Conservation (phyloP, 257 asterid genomes). For the Solanum clarkiae region DNA sequence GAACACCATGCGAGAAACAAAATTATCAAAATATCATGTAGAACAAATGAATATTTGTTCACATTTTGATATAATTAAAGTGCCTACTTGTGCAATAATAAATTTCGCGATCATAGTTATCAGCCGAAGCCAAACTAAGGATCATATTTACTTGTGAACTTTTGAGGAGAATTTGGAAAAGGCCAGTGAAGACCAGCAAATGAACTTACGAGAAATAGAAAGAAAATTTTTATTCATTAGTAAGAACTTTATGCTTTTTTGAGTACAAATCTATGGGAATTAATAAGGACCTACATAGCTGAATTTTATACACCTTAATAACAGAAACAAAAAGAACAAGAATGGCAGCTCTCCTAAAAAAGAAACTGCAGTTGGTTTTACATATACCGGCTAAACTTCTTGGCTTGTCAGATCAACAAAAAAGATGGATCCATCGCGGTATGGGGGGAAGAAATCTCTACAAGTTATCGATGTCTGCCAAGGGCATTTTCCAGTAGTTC, state of each 20-base stretch:
- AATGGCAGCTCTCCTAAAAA: background rate
- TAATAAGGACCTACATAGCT: background rate
- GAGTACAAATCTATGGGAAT: background rate
- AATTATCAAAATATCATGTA: too few species aligned
- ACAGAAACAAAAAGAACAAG: background rate
- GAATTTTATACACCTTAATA: background rate
- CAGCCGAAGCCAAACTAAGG: too few species aligned
- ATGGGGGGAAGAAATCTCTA: conserved; percentile 10
- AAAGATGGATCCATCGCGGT: background rate
- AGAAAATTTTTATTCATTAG: background rate
- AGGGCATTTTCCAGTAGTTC: conserved; percentile 91
- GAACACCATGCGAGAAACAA: too few species aligned
- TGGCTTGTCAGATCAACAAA: background rate
- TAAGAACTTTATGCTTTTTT: background rate
- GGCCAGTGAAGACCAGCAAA: background rate
- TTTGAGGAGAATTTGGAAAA: too few species aligned
- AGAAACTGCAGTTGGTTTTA: background rate
- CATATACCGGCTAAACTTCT: background rate
- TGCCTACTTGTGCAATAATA: too few species aligned
- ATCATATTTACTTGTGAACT: too few species aligned
- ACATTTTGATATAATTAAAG: too few species aligned
- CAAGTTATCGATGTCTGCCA: conserved; percentile 48
- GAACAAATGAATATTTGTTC: too few species aligned
- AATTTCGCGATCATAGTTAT: too few species aligned
- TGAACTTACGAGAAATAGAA: background rate